Base-by-base conservation (phyloP, 331 rosid species). In the Arachis monticola region DNA sequence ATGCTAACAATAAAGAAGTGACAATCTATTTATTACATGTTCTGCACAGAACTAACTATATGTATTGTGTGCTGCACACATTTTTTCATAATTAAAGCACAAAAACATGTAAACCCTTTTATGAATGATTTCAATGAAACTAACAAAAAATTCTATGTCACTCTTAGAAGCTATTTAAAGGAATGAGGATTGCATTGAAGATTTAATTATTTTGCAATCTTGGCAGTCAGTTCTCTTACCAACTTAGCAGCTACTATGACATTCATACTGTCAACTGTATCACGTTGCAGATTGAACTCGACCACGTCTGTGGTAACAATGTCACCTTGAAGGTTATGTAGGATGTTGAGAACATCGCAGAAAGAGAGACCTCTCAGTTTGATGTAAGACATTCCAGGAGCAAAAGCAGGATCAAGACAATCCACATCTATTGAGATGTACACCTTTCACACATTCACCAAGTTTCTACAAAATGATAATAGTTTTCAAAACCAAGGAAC, bases 241-340 rank as follows among this genome's bases (percentile, higher is more conserved):
- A 95, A 76, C 86, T 95, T 95, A 6, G 99, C 99, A 57, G 97
- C 97, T 70, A 95, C 99, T 97, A 95, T 95, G 56, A 96, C 99
- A 22, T 97, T 95, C 99, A 95, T 92, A 74, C 97, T 97, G 38
- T 89, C 97, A 2, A 87, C 97, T 0, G 97, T 95, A 52, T 95
- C 99, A 0, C 99, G 97, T 70, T 94, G 99, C 2, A 97, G 99
- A 78, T 94, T 94, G 70, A 92, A 86, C 50, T 94, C 99, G 2
- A 92, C 99, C 7, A 94, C 97, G 10, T 94, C 99, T 6, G 87
- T 97, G 0, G 86, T 97, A 63, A 94, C 96, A 14, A 92, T 78
- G 31, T 92, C 85, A 0, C 97, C 99, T 82, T 92, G 85, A 67
- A 94, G 99, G 78, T 89, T 90, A 64, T 94, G 97, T 64, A 94